Evolutionary conservation across 1,284 basidiomycete species (phyloP), one percentile per base, ranked within the genome.

Genomic region (Phaffia rhodozyma): DNA sequence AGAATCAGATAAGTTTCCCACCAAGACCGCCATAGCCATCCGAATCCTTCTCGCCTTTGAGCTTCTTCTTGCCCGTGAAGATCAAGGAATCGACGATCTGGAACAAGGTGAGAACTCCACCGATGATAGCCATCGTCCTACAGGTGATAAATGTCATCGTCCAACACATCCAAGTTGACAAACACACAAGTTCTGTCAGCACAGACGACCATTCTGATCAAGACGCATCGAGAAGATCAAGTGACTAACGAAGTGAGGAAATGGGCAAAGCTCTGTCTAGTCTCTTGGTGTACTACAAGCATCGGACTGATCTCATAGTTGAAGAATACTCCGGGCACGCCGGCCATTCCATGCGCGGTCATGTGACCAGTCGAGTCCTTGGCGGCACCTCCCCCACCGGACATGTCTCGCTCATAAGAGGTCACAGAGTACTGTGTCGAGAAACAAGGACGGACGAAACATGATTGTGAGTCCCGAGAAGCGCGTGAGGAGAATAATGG

Each of bases 301-400:
- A 97, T 90, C 1, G 92, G 93, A n/a, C 91, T 94, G 72, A 98
- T 97, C 74, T 99, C 96, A 74, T 87, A 94, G 79, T 93, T 97
- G 83, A 96, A 87, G 79, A 91, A 96, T 23, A 86, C 85, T 53
- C 89, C 87, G 62, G 90, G 89, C 55, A 88, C 77, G 49, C 93
- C 93, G 53, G 79, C 78, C 64, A 84, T 81, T 61, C 87, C 86
- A 73, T 97, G 94, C 63, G 85, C 85, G 30, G 92, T 81, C 68
- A 85, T 83, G 34, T 88, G 80, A 25, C 89, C 89, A 63, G 86
- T 82, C 18, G 79, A 77, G 60, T 84, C 84, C 67, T 84, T 81
- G n/a, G 70, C 70, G 2, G 75, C 75, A 0, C 68, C 69, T 66
- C 74, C 74, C 63, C 84, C 85, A 68, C 79, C 76, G 5, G 73